phyloP scores from a whole-genome alignment of 2,329 filamentous ascomycete genomes.

The Westerdykella ornata region DNA sequence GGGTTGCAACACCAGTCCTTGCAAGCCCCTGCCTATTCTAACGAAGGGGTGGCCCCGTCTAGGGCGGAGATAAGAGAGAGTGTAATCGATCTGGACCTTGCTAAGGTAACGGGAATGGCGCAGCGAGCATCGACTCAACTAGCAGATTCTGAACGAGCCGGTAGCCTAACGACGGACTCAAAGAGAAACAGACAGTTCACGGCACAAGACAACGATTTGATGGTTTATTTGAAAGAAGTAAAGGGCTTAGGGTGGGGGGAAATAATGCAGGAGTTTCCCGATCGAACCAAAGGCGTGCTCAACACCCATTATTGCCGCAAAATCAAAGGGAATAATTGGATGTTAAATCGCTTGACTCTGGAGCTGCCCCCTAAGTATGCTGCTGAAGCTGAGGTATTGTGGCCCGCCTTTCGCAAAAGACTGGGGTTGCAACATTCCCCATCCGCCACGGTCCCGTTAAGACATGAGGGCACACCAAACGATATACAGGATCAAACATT shows the following conservation, averaged over 20 bases:
- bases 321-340: slow-evolving; percentile 22
- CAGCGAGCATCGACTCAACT: no score
- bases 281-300: slow-evolving; percentile 20
- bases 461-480: neutral
- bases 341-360: slow-evolving; percentile 14
- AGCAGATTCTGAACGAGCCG: no score
- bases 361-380: slow-evolving; percentile 22
- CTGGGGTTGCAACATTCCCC: no score
- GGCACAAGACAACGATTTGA: slow-evolving; percentile 23
- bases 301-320: slow-evolving; percentile 25
- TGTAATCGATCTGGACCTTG: no score
- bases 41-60: no score
- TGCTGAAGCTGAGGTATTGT: slow-evolving; percentile 20
- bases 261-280: slow-evolving; percentile 30
- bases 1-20: no score
- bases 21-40: no score
- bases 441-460: no score
- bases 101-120: no score
- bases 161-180: no score
- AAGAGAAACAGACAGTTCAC: neutral
- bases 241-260: slow-evolving; percentile 32
- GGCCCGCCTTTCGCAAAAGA: slow-evolving; percentile 13
- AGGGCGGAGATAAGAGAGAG: no score
- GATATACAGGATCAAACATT: neutral
- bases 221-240: slow-evolving; percentile 40